phyloP scores from a whole-genome alignment of 1,284 basidiomycete genomes.

The Malassezia nana region DNA sequence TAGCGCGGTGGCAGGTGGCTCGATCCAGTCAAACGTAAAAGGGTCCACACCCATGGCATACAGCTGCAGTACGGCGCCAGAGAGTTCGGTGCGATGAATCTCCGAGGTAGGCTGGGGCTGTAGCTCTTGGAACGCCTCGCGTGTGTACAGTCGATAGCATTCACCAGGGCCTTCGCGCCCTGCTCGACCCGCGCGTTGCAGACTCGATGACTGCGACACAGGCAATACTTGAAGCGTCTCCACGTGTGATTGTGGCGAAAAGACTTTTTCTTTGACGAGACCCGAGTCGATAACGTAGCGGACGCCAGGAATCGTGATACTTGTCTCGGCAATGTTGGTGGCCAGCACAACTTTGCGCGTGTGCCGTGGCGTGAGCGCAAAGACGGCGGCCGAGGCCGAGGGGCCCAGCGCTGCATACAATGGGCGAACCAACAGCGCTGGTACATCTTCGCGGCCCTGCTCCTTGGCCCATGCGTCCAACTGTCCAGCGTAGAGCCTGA shows the following conservation, averaged over 20 bases:
- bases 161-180: conserved; percentile 37
- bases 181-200: conserved; percentile 40
- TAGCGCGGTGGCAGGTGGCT: conserved; percentile 24
- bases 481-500: conserved; percentile 29
- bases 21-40: conserved; percentile 40
- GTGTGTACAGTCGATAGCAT: conserved; percentile 41
- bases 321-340: conserved; percentile 65
- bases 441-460: conserved; percentile 19
- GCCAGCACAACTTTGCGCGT: conserved; percentile 78
- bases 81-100: conserved; percentile 37
- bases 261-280: conserved; percentile 88
- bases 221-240: conserved; percentile 36
- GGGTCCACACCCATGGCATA: conserved; percentile 41
- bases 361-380: conserved; percentile 55
- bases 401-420: conserved; percentile 45
- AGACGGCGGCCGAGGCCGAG: conserved; percentile 31
- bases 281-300: conserved; percentile 76
- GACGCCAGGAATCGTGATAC: conserved; percentile 91
- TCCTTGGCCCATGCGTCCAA: conserved; percentile 30
- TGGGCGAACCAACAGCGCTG: conserved; percentile 31
- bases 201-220: conserved; percentile 36
- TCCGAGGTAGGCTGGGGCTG: conserved; percentile 27
- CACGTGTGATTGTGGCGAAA: conserved; percentile 47
- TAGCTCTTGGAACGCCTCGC: conserved; percentile 24
- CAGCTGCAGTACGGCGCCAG: conserved; percentile 30